Evolutionary conservation across 495 filamentous ascomycete genomes (phyloP), one percentile per base, ranked within the genome.

Genomic region (Daldinia grandis): DNA sequence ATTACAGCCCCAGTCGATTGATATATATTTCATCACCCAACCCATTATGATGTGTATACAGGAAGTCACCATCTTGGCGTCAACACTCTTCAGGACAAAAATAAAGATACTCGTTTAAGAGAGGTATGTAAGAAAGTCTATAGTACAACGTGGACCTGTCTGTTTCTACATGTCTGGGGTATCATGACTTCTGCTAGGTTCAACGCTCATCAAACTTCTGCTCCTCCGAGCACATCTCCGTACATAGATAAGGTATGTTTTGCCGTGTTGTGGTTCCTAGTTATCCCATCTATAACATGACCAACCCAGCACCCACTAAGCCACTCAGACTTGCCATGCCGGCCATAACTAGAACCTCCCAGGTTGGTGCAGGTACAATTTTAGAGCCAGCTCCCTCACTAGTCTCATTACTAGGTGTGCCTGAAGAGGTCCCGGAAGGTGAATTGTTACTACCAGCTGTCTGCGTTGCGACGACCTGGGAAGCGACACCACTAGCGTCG

Each of bases 401-500:
- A 10, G 25, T 58, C 28, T 56, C 35, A 28, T 56, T 40, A 5
- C 51, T 12, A 21, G 70, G 21, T 15, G 64, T 49, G 35, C 14
- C 38, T 5, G 71, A 44, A 38, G 66, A 62, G 21, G 66, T 70
- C 30, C 35, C 14, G 19, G 57, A 51, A 28, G 50, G 4, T 12
- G 51, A 21, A 44, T 31, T 55, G 30, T 47, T 57, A 38, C 53
- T 56, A 27, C 58, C 62, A 9, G 69, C 38, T 8, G 70, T 73
- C 25, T 62, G 73, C 12, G 65, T 47, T 5, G 27, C 66, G 24
- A 53, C 12, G 24, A 69, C 66, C 49, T 76, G 76, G 4, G 71
- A 66, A 6, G 76, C 62, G 49, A 82, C 81, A 30, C 82, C 83
- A 14, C 65, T 80, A 12, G 77, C 72, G 35, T 63, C 71, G 1